A percentile compares a stretch with the other conserved stretches of the same genome.
phyloP scores from a whole-genome alignment of 495 filamentous ascomycete species.

The Achaetomiella virescens region DNA sequence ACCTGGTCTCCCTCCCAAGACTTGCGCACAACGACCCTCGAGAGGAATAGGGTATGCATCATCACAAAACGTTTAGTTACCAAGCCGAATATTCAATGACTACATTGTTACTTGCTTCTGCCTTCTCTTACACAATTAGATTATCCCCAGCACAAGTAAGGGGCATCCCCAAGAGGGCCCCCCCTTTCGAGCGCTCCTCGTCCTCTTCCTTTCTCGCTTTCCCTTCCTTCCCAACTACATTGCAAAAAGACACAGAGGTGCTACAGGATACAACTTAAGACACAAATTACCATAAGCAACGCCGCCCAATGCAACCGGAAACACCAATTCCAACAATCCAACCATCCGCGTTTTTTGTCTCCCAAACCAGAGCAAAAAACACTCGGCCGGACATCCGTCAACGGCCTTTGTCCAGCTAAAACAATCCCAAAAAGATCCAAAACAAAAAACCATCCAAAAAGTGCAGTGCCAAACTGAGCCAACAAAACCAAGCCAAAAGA shows the following conservation, averaged over 20 bases:
- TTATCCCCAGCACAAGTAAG: background rate
- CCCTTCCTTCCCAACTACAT: background rate
- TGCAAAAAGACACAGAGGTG: background rate
- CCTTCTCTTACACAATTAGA: no score
- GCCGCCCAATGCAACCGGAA: constrained; percentile 18
- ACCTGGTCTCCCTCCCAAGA: no score
- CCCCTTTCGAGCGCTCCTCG: no score
- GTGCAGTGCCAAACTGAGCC: constrained; percentile 2
- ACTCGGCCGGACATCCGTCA: background rate
- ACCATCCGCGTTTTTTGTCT: constrained; percentile 4
- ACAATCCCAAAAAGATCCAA: background rate
- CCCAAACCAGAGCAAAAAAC: background rate
- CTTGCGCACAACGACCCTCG: no score
- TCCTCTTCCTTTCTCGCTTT: no score
- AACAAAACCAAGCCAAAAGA: constrained; percentile 12
- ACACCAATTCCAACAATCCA: constrained; percentile 1
- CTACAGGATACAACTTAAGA: background rate
- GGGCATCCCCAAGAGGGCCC: background rate
- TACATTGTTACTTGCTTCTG: no score
- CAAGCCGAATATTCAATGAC: no score
- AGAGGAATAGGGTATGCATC: no score
- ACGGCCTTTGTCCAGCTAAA: constrained; percentile 5
- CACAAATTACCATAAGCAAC: background rate
- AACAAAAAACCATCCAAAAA: background rate
- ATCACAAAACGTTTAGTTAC: no score